Evolutionary conservation across 2,329 filamentous ascomycete genomes (phyloP).

Genomic region (Dothidotthia symphoricarpi): DNA sequence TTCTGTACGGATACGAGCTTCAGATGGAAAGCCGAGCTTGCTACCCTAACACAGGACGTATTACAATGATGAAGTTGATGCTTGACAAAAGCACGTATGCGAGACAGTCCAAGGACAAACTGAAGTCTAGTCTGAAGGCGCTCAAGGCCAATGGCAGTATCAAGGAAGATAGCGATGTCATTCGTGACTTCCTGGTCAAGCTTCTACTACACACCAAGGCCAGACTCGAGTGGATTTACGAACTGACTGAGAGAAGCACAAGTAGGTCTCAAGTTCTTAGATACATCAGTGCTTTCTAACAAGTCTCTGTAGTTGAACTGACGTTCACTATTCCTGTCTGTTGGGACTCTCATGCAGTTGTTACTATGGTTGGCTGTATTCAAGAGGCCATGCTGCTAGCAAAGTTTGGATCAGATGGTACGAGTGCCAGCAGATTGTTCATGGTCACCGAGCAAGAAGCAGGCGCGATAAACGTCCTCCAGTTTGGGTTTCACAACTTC

Average conservation of each 20-base stretch:
- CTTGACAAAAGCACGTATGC: conserved; percentile 5
- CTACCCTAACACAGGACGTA: not conserved
- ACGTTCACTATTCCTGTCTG: conserved; percentile 14
- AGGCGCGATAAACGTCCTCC: conserved; percentile 10
- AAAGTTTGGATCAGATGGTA: conserved; percentile 4
- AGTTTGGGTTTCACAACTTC: not conserved
- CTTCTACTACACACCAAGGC: conserved; percentile 5
- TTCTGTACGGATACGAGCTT: conserved; percentile 6
- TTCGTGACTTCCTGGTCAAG: conserved; percentile 3
- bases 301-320: conserved; percentile 8
- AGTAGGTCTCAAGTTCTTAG: not conserved
- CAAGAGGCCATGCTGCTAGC: conserved; percentile 8
- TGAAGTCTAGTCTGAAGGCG: not conserved
- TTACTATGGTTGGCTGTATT: conserved; percentile 4
- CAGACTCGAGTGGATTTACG: not conserved
- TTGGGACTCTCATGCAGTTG: conserved; percentile 8
- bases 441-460: conserved; percentile 22
- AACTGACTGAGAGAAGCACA: not conserved
- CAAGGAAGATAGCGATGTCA: not conserved
- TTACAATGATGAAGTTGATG: conserved; percentile 8
- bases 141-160: too few species aligned
- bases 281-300: too few species aligned
- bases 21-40: not conserved
- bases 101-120: not conserved
- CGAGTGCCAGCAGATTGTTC: conserved; percentile 8